These are phyloP conservation scores for Talaromyces ruber DNA, from an alignment of 495 filamentous ascomycete species.

Conservation along the genomic window DNA sequence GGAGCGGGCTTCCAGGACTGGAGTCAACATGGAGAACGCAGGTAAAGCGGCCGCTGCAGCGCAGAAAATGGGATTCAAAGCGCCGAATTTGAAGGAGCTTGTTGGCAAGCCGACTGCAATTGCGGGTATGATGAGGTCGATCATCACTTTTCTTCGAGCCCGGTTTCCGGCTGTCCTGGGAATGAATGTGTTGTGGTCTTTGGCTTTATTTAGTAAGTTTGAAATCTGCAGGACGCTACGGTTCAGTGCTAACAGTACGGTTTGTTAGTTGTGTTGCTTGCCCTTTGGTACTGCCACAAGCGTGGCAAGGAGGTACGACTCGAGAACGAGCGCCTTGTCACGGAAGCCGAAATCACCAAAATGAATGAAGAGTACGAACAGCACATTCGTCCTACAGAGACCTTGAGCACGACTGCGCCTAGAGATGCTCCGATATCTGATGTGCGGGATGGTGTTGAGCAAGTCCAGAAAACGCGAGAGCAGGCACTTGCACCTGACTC, in stretches of 20 bases:
- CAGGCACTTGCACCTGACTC: conserved; percentile 3
- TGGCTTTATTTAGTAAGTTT: conserved; percentile 72
- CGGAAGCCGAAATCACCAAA: conserved; percentile 37
- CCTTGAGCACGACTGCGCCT: conserved; percentile 37
- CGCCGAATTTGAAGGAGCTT: conserved; percentile 67
- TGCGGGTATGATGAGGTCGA: conserved; percentile 70
- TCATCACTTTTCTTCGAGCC: conserved; percentile 74
- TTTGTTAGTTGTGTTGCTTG: conserved; percentile 66
- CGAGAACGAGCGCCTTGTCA: conserved; percentile 56
- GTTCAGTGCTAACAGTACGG: not conserved
- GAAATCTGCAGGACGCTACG: not conserved
- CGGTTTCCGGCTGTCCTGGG: conserved; percentile 79
- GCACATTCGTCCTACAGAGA: conserved; percentile 31
- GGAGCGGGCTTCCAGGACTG: conserved; percentile 60
- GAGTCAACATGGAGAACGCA: conserved; percentile 47
- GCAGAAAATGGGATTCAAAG: conserved; percentile 40
- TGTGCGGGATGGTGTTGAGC: conserved; percentile 29
- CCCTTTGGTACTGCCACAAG: conserved; percentile 97
- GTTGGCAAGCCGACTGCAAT: conserved; percentile 79
- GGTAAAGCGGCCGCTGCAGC: conserved; percentile 37
- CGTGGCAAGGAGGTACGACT: conserved; percentile 77
- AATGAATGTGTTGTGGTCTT: conserved; percentile 77
- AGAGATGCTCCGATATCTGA: conserved; percentile 33
- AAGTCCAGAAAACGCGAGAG: conserved; percentile 26
- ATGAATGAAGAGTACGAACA: conserved; percentile 29